phyloP scores from a whole-genome alignment of 805 yeast species.

The Ogataea salicorniae region DNA sequence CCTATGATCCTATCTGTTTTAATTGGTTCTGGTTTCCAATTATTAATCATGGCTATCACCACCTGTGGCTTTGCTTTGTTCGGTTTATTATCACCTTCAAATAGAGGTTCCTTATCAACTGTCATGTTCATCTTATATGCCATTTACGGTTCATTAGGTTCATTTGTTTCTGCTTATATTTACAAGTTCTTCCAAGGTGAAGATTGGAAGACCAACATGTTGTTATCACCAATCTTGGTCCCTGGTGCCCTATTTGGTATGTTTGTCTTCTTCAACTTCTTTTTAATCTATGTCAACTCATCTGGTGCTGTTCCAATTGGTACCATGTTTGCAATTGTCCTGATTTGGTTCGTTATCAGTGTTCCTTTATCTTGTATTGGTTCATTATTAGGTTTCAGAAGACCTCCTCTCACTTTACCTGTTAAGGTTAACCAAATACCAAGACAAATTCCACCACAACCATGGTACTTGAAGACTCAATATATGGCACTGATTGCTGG shows the following conservation, averaged over 20 bases:
- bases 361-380: conserved; percentile 82
- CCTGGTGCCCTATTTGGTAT: conserved; percentile 70
- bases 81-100: conserved; percentile 89
- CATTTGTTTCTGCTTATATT: conserved; percentile 78
- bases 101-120: conserved; percentile 89
- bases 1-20: conserved; percentile 71
- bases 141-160: conserved; percentile 73
- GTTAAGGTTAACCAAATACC: conserved; percentile 94
- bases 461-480: conserved; percentile 67
- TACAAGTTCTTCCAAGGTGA: conserved; percentile 92
- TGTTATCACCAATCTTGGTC: conserved; percentile 75
- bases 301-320: conserved; percentile 96
- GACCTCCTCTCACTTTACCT: conserved; percentile 42
- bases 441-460: conserved; percentile 91
- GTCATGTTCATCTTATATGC: conserved; percentile 84
- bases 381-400: conserved; percentile 72
- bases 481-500: conserved; percentile 77
- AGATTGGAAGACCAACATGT: conserved; percentile 81
- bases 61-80: conserved; percentile 79
- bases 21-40: conserved; percentile 84
- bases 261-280: conserved; percentile 72
- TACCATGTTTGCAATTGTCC: conserved; percentile 73
- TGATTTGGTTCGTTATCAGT: conserved; percentile 81
- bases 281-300: conserved; percentile 69
- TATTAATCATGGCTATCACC: conserved; percentile 67